Evolutionary conservation across 192 early-diverging fungal species (phyloP).

Genomic region (Rhizophagus sp.): DNA sequence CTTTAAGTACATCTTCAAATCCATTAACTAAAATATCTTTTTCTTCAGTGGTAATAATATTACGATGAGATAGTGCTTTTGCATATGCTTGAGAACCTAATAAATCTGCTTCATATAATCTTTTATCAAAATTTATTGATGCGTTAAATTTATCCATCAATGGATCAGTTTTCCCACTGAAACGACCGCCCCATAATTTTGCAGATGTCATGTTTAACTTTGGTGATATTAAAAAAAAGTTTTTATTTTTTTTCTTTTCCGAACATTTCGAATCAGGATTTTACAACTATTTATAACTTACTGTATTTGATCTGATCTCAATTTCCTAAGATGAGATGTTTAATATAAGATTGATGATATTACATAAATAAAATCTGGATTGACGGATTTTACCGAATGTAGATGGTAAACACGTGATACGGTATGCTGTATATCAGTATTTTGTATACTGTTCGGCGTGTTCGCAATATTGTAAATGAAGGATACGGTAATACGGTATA

Average conservation of each 20-base stretch:
- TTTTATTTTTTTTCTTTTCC: neutral
- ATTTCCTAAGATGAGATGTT: neutral
- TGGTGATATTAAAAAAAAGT: neutral
- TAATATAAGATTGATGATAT: neutral
- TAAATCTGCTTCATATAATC: conserved; percentile 90
- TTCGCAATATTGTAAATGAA: no score
- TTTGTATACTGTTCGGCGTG: no score
- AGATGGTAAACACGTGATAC: no score
- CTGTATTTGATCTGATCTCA: neutral
- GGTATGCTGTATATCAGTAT: no score
- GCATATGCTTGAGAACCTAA: conserved; percentile 88
- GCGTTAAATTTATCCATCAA: conserved; percentile 97
- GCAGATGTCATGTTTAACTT: neutral
- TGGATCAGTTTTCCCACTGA: conserved; percentile 89
- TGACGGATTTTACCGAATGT: neutral
- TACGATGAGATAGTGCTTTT: conserved; percentile 69
- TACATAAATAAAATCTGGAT: neutral
- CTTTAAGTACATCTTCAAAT: conserved; percentile 70
- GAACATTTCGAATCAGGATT: no score
- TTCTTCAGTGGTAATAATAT: conserved; percentile 80
- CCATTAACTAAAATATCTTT: conserved; percentile 71
- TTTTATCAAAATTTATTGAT: conserved; percentile 91
- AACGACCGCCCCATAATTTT: conserved; percentile 84
- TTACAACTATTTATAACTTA: no score
- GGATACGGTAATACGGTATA: no score